Percentiles rank a stretch among this genome's conserved stretches.
Evolutionary conservation across 176 grass and related monocot species (phyloP).

Genomic region (Ensete ventricosum): DNA sequence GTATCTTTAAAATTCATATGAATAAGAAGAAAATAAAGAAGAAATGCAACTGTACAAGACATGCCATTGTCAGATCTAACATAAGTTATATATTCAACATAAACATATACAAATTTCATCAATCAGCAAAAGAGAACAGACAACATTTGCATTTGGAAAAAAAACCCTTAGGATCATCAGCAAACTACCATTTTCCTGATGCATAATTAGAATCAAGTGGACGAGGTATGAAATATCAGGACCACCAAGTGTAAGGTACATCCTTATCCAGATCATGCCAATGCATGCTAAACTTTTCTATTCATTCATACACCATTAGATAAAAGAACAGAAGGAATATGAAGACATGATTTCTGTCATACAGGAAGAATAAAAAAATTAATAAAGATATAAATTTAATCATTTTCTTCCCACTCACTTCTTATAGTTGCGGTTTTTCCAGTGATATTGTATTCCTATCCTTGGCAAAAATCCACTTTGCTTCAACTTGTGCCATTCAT

Average conservation of each 20-base stretch:
- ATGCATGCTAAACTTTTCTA: background rate
- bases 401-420: constrained; percentile 30
- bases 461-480: constrained; percentile 66
- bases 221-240: background rate
- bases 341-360: background rate
- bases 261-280: background rate
- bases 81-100: no score
- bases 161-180: no score
- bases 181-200: no score
- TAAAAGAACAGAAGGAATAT: background rate
- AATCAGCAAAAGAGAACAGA: no score
- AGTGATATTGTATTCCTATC: constrained; percentile 88
- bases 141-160: no score
- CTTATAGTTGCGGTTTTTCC: constrained; percentile 90
- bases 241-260: background rate
- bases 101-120: no score
- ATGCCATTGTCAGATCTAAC: no score
- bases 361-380: background rate
- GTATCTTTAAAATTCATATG: no score
- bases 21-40: no score
- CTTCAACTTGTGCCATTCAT: constrained; percentile 72
- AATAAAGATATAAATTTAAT: background rate
- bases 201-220: no score
- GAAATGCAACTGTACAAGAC: no score
- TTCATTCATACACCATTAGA: background rate